phyloP scores from a whole-genome alignment of 169 alveolate genomes.

The Cryptosporidium ryanae region DNA sequence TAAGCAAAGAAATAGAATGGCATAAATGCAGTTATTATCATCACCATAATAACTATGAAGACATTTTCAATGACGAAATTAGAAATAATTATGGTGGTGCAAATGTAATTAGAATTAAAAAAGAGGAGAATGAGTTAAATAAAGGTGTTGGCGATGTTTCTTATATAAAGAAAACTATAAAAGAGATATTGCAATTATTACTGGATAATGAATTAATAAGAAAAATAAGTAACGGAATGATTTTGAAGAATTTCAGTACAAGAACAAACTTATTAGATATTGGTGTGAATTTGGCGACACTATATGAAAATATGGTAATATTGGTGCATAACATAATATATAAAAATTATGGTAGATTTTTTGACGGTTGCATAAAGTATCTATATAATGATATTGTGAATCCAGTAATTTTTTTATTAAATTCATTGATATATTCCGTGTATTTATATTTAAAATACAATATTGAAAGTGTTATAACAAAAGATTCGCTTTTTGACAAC shows the following conservation, averaged over 20 bases:
- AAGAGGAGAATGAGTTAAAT: not conserved
- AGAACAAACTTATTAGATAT: too few relatives aligned
- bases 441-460: not conserved
- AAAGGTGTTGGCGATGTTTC: not conserved
- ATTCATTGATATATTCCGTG: constrained; percentile 11
- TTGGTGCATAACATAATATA: constrained; percentile 3
- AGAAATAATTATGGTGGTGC: not conserved
- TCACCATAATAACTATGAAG: not conserved
- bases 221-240: not conserved
- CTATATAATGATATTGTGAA: constrained; percentile 21
- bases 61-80: not conserved
- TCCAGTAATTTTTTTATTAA: constrained; percentile 18
- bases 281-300: not conserved
- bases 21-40: constrained; percentile 14
- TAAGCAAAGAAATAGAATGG: not conserved
- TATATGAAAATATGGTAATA: constrained; percentile 10
- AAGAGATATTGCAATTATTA: not conserved
- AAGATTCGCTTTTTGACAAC: not conserved
- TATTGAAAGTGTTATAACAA: not conserved
- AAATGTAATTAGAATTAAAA: not conserved
- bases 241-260: too few relatives aligned
- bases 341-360: not conserved
- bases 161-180: not conserved
- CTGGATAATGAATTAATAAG: constrained; percentile 22
- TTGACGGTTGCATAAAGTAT: not conserved